Evolutionary conservation across 495 filamentous ascomycete species (phyloP).

Genomic region (Annulohypoxylon bovei): DNA sequence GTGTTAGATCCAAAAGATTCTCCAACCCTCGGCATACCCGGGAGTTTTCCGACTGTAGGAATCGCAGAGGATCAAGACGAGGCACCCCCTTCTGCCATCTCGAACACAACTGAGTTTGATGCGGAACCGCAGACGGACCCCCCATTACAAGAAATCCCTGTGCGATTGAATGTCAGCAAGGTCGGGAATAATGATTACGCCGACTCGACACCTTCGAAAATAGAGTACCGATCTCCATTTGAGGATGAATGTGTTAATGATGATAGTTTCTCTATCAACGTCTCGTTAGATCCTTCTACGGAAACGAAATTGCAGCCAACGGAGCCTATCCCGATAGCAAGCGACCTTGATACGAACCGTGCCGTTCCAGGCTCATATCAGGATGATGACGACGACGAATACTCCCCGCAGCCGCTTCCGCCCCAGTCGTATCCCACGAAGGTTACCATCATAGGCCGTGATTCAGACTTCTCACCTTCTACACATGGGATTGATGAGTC

Average conservation of each 20-base stretch:
- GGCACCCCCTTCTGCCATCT: constrained; percentile 60
- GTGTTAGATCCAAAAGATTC: constrained; percentile 61
- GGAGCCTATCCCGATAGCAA: constrained; percentile 15
- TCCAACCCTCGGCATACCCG: constrained; percentile 74
- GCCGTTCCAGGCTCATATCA: constrained; percentile 30
- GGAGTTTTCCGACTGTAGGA: constrained; percentile 56
- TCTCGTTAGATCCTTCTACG: constrained; percentile 52
- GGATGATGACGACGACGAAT: constrained; percentile 47
- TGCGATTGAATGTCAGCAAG: constrained; percentile 42
- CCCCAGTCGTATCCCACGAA: constrained; percentile 53
- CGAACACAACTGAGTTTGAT: constrained; percentile 75
- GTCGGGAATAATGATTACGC: constrained; percentile 8
- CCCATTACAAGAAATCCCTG: constrained; percentile 38
- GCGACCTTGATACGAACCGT: constrained; percentile 37
- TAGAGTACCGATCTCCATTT: constrained; percentile 51
- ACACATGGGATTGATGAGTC: constrained; percentile 38
- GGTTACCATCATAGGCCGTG: constrained; percentile 57
- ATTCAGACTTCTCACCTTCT: constrained; percentile 51
- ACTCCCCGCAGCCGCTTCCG: constrained; percentile 51
- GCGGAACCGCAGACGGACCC: constrained; percentile 74
- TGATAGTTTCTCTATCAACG: constrained; percentile 52
- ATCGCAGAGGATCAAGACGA: constrained; percentile 51
- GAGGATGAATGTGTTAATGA: constrained; percentile 52
- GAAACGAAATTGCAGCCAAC: constrained; percentile 11
- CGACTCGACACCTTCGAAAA: constrained; percentile 38